A percentile compares a stretch with the other conserved stretches of the same genome.
phyloP scores from a whole-genome alignment of 1,284 basidiomycete species.

The Schizophyllum commune region DNA sequence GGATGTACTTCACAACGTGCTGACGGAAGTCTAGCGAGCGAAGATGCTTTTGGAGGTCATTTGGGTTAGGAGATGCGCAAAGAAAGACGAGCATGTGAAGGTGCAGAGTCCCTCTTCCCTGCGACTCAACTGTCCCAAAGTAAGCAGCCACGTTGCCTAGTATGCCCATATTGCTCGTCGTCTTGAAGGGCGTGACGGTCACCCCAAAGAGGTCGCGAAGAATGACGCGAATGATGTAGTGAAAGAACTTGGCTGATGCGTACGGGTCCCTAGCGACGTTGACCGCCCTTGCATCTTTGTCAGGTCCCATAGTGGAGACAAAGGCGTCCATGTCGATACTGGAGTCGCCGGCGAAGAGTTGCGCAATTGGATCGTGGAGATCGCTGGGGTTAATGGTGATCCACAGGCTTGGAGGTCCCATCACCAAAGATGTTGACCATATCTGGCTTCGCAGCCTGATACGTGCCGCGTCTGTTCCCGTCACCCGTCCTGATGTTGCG shows the following conservation, averaged over 20 bases:
- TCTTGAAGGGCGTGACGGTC: constrained; percentile 8
- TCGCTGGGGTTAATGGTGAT: constrained; percentile 7
- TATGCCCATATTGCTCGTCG: constrained; percentile 4
- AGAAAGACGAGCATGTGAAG: constrained; percentile 15
- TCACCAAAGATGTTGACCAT: constrained; percentile 6
- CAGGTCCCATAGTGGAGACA: constrained; percentile 17
- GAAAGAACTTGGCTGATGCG: constrained; percentile 31
- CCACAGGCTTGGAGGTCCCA: constrained; percentile 5
- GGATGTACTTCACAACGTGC: constrained; percentile 17
- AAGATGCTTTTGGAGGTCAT: constrained; percentile 15
- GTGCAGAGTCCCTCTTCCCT: constrained; percentile 16
- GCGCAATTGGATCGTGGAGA: constrained; percentile 15
- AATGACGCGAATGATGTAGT: constrained; percentile 26
- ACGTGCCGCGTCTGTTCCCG: constrained; percentile 10
- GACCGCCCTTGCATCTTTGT: constrained; percentile 14
- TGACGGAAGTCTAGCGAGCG: constrained; percentile 15
- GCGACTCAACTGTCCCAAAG: constrained; percentile 17
- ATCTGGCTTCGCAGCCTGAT: constrained; percentile 5
- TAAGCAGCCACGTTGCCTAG: constrained; percentile 11
- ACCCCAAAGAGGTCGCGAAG: constrained; percentile 28
- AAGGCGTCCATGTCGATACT: constrained; percentile 32
- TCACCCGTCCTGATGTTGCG: constrained; percentile 1
- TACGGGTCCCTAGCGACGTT: constrained; percentile 31
- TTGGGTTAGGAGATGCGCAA: constrained; percentile 12
- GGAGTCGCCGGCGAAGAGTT: constrained; percentile 31